phyloP scores from a whole-genome alignment of 2,329 filamentous ascomycete genomes.

The Leptographium galeiforme region DNA sequence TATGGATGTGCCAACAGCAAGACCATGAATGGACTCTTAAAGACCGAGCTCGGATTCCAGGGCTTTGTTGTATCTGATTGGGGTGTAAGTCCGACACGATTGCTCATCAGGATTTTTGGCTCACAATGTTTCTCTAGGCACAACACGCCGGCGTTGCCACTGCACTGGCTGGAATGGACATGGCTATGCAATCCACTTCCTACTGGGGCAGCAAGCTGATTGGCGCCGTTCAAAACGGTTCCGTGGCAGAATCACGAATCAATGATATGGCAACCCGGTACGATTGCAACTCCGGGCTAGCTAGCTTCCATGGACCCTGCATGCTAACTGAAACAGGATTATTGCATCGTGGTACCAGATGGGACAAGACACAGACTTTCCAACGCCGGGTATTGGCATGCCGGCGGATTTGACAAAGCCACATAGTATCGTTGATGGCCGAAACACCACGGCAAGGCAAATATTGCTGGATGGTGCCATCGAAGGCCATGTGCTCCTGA shows the following conservation, averaged over 20 bases:
- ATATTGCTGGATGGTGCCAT: slow-evolving; percentile 41
- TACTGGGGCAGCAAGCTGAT: slow-evolving; percentile 41
- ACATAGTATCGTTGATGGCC: slow-evolving; percentile 40
- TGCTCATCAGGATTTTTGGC: neutral
- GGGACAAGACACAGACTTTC: slow-evolving; percentile 34
- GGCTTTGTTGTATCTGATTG: slow-evolving; percentile 59
- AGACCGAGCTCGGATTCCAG: slow-evolving; percentile 41
- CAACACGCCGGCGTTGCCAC: slow-evolving; percentile 50
- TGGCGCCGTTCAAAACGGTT: slow-evolving; percentile 45
- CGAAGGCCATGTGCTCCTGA: slow-evolving; percentile 51
- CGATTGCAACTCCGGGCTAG: neutral
- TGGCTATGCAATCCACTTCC: slow-evolving; percentile 47
- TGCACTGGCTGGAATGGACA: slow-evolving; percentile 54
- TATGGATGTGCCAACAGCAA: slow-evolving; percentile 57
- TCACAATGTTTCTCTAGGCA: slow-evolving; percentile 20
- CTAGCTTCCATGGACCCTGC: too few species aligned
- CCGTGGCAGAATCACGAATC: slow-evolving; percentile 39
- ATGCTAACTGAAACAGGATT: slow-evolving; percentile 13
- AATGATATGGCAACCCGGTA: slow-evolving; percentile 16
- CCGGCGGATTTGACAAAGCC: slow-evolving; percentile 31
- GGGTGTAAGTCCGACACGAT: slow-evolving; percentile 15
- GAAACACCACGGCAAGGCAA: slow-evolving; percentile 29
- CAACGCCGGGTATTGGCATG: slow-evolving; percentile 36
- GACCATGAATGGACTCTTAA: slow-evolving; percentile 50
- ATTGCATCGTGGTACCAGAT: slow-evolving; percentile 44